phyloP scores from a whole-genome alignment of 140 eudicot genomes.

The Anethum foeniculum region DNA sequence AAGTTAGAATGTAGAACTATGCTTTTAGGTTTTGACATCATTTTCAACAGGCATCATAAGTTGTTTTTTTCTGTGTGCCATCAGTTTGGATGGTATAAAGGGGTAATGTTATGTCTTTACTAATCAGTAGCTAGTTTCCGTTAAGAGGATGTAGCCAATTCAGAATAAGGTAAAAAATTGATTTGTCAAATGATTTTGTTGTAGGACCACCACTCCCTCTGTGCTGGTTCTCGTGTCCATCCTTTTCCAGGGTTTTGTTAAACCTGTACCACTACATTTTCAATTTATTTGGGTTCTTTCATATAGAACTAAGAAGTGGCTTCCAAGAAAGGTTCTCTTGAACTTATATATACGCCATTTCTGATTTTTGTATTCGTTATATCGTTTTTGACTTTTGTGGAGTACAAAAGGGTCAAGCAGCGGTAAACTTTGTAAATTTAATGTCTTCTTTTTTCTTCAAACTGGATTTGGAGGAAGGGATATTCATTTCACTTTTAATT shows the following conservation, averaged over 20 bases:
- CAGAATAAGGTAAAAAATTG: background rate
- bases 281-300: background rate
- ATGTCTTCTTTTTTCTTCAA: background rate
- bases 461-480: background rate
- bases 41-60: no score
- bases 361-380: background rate
- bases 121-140: background rate
- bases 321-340: background rate
- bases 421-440: background rate
- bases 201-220: background rate
- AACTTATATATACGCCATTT: background rate
- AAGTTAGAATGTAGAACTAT: background rate
- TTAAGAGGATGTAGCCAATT: background rate
- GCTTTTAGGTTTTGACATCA: no score
- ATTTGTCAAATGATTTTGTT: background rate
- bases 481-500: background rate
- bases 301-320: conserved; percentile 1
- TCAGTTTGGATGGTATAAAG: background rate
- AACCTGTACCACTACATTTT: background rate
- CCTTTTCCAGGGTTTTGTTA: background rate
- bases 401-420: background rate
- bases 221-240: background rate
- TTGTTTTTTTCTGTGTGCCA: background rate
- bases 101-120: background rate
- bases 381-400: background rate